Evolutionary conservation across 2,329 filamentous ascomycete genomes (phyloP), one percentile per base, ranked within the genome.

Genomic region (Beauveria asiatica): DNA sequence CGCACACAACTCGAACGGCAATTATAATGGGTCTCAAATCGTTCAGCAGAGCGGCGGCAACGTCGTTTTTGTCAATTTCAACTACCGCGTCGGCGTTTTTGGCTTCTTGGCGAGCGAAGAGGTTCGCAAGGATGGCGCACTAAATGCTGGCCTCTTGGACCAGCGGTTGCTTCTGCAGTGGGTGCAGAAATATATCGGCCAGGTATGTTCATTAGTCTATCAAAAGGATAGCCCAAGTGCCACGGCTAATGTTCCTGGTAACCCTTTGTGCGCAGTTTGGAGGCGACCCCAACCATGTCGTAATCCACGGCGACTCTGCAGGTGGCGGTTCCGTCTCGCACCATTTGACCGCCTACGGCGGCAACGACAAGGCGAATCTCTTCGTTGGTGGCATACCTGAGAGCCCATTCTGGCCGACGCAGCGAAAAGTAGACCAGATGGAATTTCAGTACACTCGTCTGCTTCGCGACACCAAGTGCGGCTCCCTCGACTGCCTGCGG

Each of bases 101-200:
- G 86, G 85, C 0, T 89, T 88, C 64, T 75, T 89, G 1, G 80
- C 83, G 0, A 79, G 83, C 51, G 77, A 83, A 44, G 73, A 79
- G 33, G 75, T 88, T 10, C 76, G 78, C 42, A 67, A 73, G 5
- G 73, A 83, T 63, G 85, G 85, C 0, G 76, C 80, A 53, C 74
- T 87, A 9, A 89, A 89, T 66, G 82, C 74, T 2, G 86, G 86
- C 0, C 69, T 89, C 8, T 74, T 87, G 3, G 86, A 89, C 65
- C 84, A 88, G 70, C 76, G 83, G 19, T 77, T 81, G 27, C 74
- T 81, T 2, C 69, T 89, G 50, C 68, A 80, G 54, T 89, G 86
- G 86, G 78, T 87, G 0, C 77, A 83, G 65, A 72, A 78, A 41
- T 74, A 89, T 62, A 86, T 89, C 46, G 68, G 70, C 33, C 69